Base-by-base conservation (phyloP, 2,329 filamentous ascomycete species). In the Calycina marina region DNA sequence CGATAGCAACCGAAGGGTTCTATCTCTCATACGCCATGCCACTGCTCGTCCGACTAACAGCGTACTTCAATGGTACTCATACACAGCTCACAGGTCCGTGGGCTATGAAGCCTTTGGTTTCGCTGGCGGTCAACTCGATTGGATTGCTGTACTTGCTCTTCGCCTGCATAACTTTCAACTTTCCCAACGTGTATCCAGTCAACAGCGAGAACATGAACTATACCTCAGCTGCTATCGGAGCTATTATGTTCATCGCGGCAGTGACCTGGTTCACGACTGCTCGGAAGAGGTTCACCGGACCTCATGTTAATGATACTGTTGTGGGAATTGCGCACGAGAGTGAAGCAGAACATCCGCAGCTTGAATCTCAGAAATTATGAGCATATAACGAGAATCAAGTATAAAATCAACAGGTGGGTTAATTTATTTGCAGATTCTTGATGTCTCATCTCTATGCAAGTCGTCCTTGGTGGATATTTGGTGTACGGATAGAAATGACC, bases 11-110 rank as follows among this genome's bases (percentile, higher is more conserved):
- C 0, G 60, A 67, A 39, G 69, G 67, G 0, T 72, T 72, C 41
- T 72, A 72, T 41, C 53, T 72, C 1, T 72, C 67, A 0, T 72
- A 72, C 42, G 63, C 67, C 8, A 63, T 69, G 52, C 65, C 67
- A 0, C 54, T 72, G 0, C 46, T 67, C 12, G 59, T 60, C 9
- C 62, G 66, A 25, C 54, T 72, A 14, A 52, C 65, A 15, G 59
- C 59, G 6, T 60, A 59, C 37, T 53, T 63, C 32, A 53, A 51
- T 6, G 56, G 58, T 14, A 53, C 60, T 20, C 53, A 58, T 17
- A 47, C 41, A 8, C 41, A 52, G 11, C 41, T 57, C 13, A 53
- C 47, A 4, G 55, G 57, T 1, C 52, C 55, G 18, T 60, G 62
- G 62, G 10, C 55, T 40, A 29, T 63, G 50, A 45, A 56, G 55